Base-by-base conservation (phyloP, 2,329 filamentous ascomycete species). In the Septoria petroselini region DNA sequence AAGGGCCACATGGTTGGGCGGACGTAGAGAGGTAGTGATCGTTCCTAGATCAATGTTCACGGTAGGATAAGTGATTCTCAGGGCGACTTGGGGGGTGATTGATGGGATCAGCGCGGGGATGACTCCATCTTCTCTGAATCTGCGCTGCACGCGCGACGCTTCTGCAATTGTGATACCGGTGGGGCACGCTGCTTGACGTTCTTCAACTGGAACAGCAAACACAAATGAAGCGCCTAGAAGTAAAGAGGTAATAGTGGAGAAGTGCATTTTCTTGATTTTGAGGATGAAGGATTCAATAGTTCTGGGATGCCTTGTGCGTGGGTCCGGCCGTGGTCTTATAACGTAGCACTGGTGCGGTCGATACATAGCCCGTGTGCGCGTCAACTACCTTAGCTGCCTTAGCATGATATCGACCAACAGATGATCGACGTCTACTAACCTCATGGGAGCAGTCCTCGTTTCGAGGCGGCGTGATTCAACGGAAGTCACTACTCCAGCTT, bases 21-120 rank as follows among this genome's bases (percentile, higher is more conserved):
- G 38, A 48, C 49, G 35, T 12, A 48, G 43, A 25, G 30, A 31
- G 5, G 49, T 48, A 23, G 44, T 43, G 17, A 41, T 35, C 15
- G 29, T 53, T 27, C 51, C 51, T n/a, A 53, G 27, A 23, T 53
- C 47, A 21, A 53, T 39, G 7, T 44, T 34, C 23, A 37, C 33
- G n/a, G n/a, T 40, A 3, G 34, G 25, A 41, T 46, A 50, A 9
- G 6, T 37, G 27, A 44, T 42, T 4, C 15, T 41, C 4, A 50
- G 8, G 17, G 40, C 46, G 25, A 44, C 34, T 14, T 46, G 19
- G 8, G 51, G 51, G 7, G 31, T 29, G 29, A 53, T 49, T 18
- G 34, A 41, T 21, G 51, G 51, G 31, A 54, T 50, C 11, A 54
- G 51, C 29, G 51, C 50, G 18, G 51, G 51, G 7, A 46, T 39